phyloP scores from a whole-genome alignment of 345 rosid species.

The Moricandia moricandioides region DNA sequence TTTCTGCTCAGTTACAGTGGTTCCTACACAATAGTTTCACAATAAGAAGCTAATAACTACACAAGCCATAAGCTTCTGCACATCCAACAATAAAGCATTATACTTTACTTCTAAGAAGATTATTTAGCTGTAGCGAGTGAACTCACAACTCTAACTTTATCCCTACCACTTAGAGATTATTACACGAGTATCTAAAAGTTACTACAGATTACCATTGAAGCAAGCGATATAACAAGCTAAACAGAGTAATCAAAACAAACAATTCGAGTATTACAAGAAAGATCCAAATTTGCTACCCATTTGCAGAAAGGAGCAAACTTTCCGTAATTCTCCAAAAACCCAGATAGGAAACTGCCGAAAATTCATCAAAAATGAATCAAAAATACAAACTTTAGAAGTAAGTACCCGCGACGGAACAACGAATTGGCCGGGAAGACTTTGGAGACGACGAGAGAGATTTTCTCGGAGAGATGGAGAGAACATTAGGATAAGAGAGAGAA shows the following conservation, averaged over 20 bases:
- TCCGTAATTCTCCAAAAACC: background rate
- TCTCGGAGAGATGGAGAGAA: conserved; percentile 42
- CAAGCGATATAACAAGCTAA: background rate
- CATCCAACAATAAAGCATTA: conserved; percentile 12
- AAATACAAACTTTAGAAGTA: background rate
- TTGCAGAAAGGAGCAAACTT: background rate
- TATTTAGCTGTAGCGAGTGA: background rate
- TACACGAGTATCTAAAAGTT: too few relatives aligned
- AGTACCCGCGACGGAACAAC: conserved; percentile 68
- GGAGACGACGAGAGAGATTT: conserved; percentile 35
- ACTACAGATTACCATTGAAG: conserved; percentile 7
- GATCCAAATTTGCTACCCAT: background rate
- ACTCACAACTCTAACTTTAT: background rate
- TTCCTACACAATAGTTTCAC: conserved; percentile 16
- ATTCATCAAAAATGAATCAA: background rate
- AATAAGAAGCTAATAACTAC: background rate
- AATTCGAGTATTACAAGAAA: background rate
- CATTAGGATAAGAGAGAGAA: conserved; percentile 48
- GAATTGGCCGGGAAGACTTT: conserved; percentile 46
- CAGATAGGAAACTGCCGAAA: background rate
- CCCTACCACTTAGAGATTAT: background rate
- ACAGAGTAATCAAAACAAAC: background rate
- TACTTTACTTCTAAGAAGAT: background rate
- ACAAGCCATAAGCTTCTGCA: background rate
- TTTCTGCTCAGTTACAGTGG: conserved; percentile 52